Evolutionary conservation across 345 rosid species (phyloP), one percentile per base, ranked within the genome.

Genomic region (Populus davidiana): DNA sequence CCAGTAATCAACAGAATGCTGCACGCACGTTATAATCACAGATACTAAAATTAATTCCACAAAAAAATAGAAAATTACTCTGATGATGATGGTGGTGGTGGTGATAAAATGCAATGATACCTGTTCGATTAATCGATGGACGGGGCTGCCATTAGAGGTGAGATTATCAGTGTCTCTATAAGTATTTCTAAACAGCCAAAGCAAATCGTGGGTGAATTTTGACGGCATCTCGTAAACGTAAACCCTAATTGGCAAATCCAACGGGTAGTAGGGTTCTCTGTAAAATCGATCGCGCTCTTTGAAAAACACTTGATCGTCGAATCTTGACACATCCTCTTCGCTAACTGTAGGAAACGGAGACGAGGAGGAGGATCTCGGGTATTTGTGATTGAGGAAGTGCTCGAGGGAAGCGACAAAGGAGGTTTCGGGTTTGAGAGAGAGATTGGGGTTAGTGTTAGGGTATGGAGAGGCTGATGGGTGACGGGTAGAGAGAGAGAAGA

Each of bases 1-100:
- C 99, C 98, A 96, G 77, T 92, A 96, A 84, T 94, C 99, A 67
- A 92, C 71, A 6, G 98, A 96, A 78, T 96, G 99, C 99, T 93
- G 88, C 87, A 84, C 0, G 52, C 66, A 71, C 64, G 68, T 0
- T 9, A 23, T 21, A 12, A 41, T 63, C 18, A 71, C 52, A 35
- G 49, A 79, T 10, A 61, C 4, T 7, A 20, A 1, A 61, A 61
- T 61, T 61, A 61, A 61, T 20, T 21, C 17, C 35, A 66, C 38
- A 29, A 31, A 16, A 33, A 65, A 7, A 27, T 6, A 65, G 2
- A 29, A 65, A 65, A 65, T 43, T 43, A 29, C 69, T 20, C 69
- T 3, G 39, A 33, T 29, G 33, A 1, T 27, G 27, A 1, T 27
- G 27, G 27, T 27, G 27, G 27, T 27, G 27, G 27, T 27, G 27